Base-by-base conservation (phyloP, 164 flowering plant species). In the Malania oleifera region DNA sequence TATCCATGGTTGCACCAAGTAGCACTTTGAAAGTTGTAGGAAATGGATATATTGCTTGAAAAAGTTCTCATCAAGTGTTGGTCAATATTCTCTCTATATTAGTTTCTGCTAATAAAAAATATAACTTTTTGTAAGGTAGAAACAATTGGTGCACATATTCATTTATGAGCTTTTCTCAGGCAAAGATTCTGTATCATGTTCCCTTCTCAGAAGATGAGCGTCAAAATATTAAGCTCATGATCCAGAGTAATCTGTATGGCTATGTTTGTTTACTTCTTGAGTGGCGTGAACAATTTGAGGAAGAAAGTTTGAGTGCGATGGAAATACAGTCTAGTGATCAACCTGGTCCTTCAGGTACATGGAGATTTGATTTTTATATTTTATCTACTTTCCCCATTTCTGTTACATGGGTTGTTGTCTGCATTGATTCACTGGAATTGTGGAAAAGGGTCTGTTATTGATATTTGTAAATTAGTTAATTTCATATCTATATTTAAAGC, bases 221-320 rank as follows among this genome's bases (percentile, higher is more conserved):
- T 27, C 29, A 50, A 17, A 24, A 27, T 27, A 24, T 50, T 24
- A 50, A 50, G n/a, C 53, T 24, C 18, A 50, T 13, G 0, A 50
- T 50, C 18, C 53, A 50, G n/a, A 50, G 53, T 27, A 50, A 12
- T 14, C 18, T 50, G 29, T 50, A 50, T 50, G 18, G 10, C 17
- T 15, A 50, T 50, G 28, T 50, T 27, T 27, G 53, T 50, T 6
- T 50, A 15, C 34, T 50, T 24, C 53, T 50, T 2, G 53, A 50
- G 53, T 27, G 53, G 5, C 53, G 53, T 1, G 53, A 50, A 24
- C 7, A 29, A 24, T 50, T 50, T 23, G 53, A 50, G 18, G n/a
- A 50, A 27, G 53, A 50, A 17, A 27, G 29, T 25, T 24, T 50
- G 46, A 18, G 5, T 43, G 22, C 5, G 18, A 43, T 18, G 20